A percentile compares a stretch with the other conserved stretches of the same genome.
phyloP scores from a whole-genome alignment of 2,329 filamentous ascomycete genomes.

The Paecilomyces sp. region DNA sequence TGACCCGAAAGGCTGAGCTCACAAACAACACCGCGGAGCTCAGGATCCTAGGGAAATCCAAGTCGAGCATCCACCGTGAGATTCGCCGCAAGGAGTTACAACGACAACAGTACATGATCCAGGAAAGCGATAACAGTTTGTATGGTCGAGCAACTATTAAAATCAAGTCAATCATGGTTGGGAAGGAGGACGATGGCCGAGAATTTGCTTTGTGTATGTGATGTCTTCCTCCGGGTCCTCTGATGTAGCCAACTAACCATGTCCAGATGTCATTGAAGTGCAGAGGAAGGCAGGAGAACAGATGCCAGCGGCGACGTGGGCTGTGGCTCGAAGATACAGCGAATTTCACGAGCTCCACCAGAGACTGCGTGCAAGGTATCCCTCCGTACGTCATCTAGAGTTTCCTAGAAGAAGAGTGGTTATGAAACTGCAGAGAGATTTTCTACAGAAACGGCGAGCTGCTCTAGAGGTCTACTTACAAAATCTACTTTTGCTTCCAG shows the following conservation, averaged over 20 bases:
- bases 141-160: conserved; percentile 84
- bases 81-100: conserved; percentile 92
- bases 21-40: conserved; percentile 95
- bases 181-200: conserved; percentile 81
- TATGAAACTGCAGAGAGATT: conserved; percentile 94
- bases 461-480: conserved; percentile 81
- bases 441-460: conserved; percentile 77
- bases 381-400: conserved; percentile 80
- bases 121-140: conserved; percentile 95
- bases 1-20: conserved; percentile 88
- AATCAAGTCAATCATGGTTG: conserved; percentile 90
- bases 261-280: conserved; percentile 74
- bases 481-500: conserved; percentile 75
- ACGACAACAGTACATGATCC: conserved; percentile 90
- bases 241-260: conserved; percentile 15
- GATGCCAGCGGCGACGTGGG: conserved; percentile 94
- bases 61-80: conserved; percentile 85
- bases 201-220: conserved; percentile 76
- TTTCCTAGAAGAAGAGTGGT: conserved; percentile 89
- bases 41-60: conserved; percentile 86
- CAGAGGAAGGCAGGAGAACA: conserved; percentile 84
- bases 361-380: conserved; percentile 73
- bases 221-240: neutral
- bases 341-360: conserved; percentile 97
- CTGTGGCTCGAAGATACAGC: conserved; percentile 85